These are phyloP conservation scores for Cicer chorassanicum DNA, from an alignment of 306 rosid genomes.

Conservation along the genomic window DNA sequence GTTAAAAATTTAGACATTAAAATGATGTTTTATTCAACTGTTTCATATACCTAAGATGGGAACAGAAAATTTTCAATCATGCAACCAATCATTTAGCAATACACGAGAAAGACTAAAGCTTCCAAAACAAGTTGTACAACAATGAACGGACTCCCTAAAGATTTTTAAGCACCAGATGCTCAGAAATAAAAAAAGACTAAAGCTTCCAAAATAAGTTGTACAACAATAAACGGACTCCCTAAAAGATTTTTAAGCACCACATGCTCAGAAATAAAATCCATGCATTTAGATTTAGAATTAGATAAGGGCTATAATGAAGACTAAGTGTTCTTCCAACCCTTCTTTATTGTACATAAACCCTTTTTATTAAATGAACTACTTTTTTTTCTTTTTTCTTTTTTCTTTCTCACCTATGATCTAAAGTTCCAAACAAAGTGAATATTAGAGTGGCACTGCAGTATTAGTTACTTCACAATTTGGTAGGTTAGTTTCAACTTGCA, in stretches of 20 bases:
- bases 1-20: slow-evolving; percentile 17
- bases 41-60: slow-evolving; percentile 17
- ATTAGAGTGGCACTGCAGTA: slow-evolving; percentile 12
- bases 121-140: slow-evolving; percentile 9
- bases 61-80: slow-evolving; percentile 16
- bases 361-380: not conserved
- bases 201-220: slow-evolving; percentile 6
- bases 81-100: slow-evolving; percentile 22
- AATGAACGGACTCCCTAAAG: slow-evolving; percentile 6
- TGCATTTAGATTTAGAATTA: not conserved
- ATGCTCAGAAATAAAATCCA: slow-evolving; percentile 22
- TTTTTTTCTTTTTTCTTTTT: not conserved
- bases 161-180: slow-evolving; percentile 3
- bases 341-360: slow-evolving; percentile 1
- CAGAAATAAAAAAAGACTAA: not conserved
- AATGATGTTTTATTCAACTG: slow-evolving; percentile 12
- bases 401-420: slow-evolving; percentile 9
- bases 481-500: slow-evolving; percentile 25
- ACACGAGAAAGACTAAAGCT: not conserved
- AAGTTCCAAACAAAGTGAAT: slow-evolving; percentile 25
- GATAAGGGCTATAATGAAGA: slow-evolving; percentile 28
- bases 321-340: slow-evolving; percentile 2
- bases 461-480: slow-evolving; percentile 9
- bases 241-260: not conserved
- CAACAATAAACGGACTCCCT: slow-evolving; percentile 7